These are phyloP conservation scores for Plenodomus tracheiphilus DNA, from an alignment of 2,329 filamentous ascomycete genomes.

Conservation along the genomic window DNA sequence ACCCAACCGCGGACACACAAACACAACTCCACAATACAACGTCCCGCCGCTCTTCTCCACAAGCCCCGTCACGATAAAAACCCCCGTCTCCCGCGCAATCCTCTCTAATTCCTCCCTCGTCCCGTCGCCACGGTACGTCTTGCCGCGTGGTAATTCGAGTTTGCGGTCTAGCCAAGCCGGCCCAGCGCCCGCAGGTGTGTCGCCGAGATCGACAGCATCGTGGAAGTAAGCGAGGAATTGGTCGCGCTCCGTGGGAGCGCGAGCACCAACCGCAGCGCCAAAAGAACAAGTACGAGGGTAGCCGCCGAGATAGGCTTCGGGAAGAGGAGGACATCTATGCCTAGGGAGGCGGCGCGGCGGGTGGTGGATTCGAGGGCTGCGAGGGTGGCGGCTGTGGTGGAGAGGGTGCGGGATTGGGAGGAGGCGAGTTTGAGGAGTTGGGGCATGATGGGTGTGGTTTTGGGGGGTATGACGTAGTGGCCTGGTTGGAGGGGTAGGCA, in stretches of 20 bases:
- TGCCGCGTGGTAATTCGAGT: constrained; percentile 55
- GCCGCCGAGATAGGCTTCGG: constrained; percentile 92
- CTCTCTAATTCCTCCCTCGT: constrained; percentile 79
- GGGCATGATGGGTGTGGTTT: constrained; percentile 38
- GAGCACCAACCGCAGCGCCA: constrained; percentile 72
- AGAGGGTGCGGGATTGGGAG: constrained; percentile 53
- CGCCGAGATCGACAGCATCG: constrained; percentile 78
- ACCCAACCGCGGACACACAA: constrained; percentile 75
- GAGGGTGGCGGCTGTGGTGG: constrained; percentile 63
- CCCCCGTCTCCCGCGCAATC: constrained; percentile 74
- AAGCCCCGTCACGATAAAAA: constrained; percentile 79
- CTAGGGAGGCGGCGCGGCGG: constrained; percentile 61
- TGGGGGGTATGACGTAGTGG: background rate
- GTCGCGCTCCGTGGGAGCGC: constrained; percentile 71
- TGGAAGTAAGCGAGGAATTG: constrained; percentile 83
- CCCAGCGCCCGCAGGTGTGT: constrained; percentile 72
- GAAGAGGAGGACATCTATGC: constrained; percentile 75
- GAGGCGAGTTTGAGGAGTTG: constrained; percentile 54
- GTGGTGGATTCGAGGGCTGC: constrained; percentile 66
- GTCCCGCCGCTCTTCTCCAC: constrained; percentile 82
- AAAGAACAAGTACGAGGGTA: constrained; percentile 84
- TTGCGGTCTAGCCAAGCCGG: constrained; percentile 70
- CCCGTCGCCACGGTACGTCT: constrained; percentile 66
- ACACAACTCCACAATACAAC: constrained; percentile 81
- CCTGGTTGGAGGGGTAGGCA: background rate